These are phyloP conservation scores for Aspergillus sp. DNA, from an alignment of 2,329 filamentous ascomycete species.

Conservation along the genomic window DNA sequence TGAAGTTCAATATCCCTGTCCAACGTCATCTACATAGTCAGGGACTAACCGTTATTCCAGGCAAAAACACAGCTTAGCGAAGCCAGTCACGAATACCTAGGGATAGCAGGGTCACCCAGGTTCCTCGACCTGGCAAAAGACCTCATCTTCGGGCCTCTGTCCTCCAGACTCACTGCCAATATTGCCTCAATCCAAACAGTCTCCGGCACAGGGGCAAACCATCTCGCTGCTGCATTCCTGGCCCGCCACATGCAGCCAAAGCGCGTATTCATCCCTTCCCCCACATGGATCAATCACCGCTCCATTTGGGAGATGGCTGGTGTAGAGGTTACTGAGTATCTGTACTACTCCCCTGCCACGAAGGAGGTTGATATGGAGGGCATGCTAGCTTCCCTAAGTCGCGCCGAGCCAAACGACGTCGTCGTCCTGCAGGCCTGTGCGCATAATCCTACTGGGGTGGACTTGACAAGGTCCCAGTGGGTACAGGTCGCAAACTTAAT, in stretches of 20 bases:
- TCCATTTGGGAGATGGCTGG: conserved; percentile 80
- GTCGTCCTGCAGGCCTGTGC: conserved; percentile 92
- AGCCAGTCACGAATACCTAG: conserved; percentile 80
- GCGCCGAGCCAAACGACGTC: conserved; percentile 76
- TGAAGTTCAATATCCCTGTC: too few species aligned
- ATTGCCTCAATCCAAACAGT: conserved; percentile 83
- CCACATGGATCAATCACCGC: conserved; percentile 97
- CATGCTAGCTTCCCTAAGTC: conserved; percentile 80
- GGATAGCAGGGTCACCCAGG: conserved; percentile 78
- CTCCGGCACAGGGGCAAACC: conserved; percentile 92
- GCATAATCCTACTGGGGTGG: conserved; percentile 95
- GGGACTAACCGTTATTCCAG: too few species aligned
- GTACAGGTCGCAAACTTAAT: conserved; percentile 77
- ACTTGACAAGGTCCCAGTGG: conserved; percentile 91
- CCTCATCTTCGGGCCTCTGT: conserved; percentile 62
- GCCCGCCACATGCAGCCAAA: conserved; percentile 74
- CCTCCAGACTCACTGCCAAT: conserved; percentile 34
- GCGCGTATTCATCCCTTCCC: conserved; percentile 85
- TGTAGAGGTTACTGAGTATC: conserved; percentile 77
- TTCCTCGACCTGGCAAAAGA: conserved; percentile 86
- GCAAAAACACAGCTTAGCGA: too few species aligned
- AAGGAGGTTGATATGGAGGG: conserved; percentile 42
- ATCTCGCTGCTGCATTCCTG: conserved; percentile 88
- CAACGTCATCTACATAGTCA: too few species aligned
- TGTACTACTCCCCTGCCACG: conserved; percentile 75